Conservation (phyloP, 805 yeast genomes). For the Saccharomycopsis olivae region DNA sequence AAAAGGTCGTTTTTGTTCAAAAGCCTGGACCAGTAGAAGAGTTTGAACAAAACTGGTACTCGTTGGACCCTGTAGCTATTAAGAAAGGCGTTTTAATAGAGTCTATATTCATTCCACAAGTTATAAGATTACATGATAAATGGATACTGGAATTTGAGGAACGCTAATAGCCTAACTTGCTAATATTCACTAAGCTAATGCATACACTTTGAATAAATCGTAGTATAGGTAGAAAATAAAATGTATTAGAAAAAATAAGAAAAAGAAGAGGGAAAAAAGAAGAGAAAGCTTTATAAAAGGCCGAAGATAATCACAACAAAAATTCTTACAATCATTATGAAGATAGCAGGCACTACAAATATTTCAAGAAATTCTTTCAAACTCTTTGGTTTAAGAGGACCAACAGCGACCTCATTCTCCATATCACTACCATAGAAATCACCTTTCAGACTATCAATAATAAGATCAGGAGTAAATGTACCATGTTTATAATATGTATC, state of each 20-base stretch:
- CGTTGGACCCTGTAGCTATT: conserved; percentile 33
- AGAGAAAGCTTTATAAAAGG: neutral
- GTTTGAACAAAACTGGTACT: conserved; percentile 24
- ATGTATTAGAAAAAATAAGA: neutral
- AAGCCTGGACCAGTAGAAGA: conserved; percentile 18
- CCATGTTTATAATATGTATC: conserved; percentile 50
- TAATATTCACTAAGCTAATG: no score
- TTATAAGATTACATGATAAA: conserved; percentile 46
- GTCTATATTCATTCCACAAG: conserved; percentile 68
- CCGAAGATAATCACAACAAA: neutral
- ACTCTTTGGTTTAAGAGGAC: conserved; percentile 9
- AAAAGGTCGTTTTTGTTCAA: conserved; percentile 77
- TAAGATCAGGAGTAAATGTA: conserved; percentile 25
- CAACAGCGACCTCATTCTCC: conserved; percentile 8
- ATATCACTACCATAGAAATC: neutral
- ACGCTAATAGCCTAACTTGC: no score
- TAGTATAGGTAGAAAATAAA: no score
- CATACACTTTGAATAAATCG: no score
- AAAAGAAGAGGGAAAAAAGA: neutral
- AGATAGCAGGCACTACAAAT: conserved; percentile 10
- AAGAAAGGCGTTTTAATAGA: conserved; percentile 54
- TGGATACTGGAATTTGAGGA: conserved; percentile 39
- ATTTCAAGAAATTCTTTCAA: conserved; percentile 7
- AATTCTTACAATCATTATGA: conserved; percentile 8
- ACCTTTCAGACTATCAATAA: neutral